Percentiles rank a stretch among this genome's conserved stretches.
phyloP scores from a whole-genome alignment of 2,329 filamentous ascomycete genomes.

The Pochonia chlamydosporia region DNA sequence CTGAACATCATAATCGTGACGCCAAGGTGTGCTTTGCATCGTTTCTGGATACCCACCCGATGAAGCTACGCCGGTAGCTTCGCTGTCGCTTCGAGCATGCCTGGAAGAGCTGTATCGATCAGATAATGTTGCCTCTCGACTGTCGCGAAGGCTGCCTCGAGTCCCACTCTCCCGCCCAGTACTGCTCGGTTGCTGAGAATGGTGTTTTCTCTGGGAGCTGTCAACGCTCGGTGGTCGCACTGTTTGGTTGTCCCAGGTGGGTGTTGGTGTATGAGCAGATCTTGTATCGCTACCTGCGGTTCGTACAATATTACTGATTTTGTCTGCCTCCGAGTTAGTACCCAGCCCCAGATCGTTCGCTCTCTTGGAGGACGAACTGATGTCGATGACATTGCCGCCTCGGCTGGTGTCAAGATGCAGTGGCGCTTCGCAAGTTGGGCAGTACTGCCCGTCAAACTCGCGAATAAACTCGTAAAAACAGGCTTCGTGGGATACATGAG shows the following conservation, averaged over 20 bases:
- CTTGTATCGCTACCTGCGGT: conserved; percentile 63
- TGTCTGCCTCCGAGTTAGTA: conserved; percentile 55
- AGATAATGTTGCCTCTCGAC: conserved; percentile 38
- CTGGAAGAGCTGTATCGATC: conserved; percentile 41
- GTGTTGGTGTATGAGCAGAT: conserved; percentile 45
- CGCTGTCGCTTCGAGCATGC: conserved; percentile 75
- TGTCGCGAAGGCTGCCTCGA: conserved; percentile 40
- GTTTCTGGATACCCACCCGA: conserved; percentile 77
- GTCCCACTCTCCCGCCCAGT: conserved; percentile 24
- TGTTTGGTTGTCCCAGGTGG: conserved; percentile 64
- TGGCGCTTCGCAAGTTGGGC: conserved; percentile 88
- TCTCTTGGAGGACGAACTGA: conserved; percentile 51
- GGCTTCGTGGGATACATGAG: conserved; percentile 95
- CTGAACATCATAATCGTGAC: conserved; percentile 92
- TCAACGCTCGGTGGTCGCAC: conserved; percentile 48
- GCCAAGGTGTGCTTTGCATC: conserved; percentile 63
- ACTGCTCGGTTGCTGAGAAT: conserved; percentile 24
- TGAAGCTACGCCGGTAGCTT: conserved; percentile 65
- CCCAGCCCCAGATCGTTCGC: conserved; percentile 15
- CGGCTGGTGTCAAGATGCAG: conserved; percentile 88
- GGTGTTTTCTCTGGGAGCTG: conserved; percentile 30
- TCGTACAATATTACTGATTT: conserved; percentile 88
- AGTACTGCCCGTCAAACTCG: conserved; percentile 89
- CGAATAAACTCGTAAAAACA: conserved; percentile 99
- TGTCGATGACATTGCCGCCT: conserved; percentile 86